These are phyloP conservation scores for Globisporangium cederbergense DNA, from an alignment of 352 stramenopile genomes.

Conservation along the genomic window DNA sequence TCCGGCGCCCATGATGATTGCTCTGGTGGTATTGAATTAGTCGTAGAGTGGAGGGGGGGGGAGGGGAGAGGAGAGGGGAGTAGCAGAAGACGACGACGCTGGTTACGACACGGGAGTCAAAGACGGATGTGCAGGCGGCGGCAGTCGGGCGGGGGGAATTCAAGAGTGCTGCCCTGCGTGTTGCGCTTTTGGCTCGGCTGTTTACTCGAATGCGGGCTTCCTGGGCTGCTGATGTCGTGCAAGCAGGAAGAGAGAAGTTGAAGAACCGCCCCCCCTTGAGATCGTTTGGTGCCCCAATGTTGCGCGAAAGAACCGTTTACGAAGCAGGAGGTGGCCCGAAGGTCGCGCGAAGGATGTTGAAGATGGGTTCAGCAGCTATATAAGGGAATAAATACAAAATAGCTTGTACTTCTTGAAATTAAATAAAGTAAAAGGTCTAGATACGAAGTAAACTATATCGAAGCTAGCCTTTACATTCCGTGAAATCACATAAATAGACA, in stretches of 20 bases:
- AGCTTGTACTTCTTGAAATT: neutral
- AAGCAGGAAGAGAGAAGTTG: neutral
- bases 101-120: no score
- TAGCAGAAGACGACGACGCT: no score
- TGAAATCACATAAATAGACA: neutral
- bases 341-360: conserved; percentile 10
- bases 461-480: no score
- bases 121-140: no score
- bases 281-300: neutral
- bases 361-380: neutral
- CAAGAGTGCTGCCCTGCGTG: neutral
- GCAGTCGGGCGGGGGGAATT: neutral
- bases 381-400: no score
- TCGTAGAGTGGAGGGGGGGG: no score
- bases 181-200: neutral
- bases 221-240: no score
- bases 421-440: no score
- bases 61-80: no score
- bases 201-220: neutral
- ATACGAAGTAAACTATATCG: neutral
- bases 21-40: no score
- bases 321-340: conserved; percentile 9
- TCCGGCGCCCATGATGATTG: conserved; percentile 39
- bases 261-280: no score
- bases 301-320: conserved; percentile 13